Evolutionary conservation across 176 grass and related monocot genomes (phyloP).

Genomic region (Pontederia paniculata): DNA sequence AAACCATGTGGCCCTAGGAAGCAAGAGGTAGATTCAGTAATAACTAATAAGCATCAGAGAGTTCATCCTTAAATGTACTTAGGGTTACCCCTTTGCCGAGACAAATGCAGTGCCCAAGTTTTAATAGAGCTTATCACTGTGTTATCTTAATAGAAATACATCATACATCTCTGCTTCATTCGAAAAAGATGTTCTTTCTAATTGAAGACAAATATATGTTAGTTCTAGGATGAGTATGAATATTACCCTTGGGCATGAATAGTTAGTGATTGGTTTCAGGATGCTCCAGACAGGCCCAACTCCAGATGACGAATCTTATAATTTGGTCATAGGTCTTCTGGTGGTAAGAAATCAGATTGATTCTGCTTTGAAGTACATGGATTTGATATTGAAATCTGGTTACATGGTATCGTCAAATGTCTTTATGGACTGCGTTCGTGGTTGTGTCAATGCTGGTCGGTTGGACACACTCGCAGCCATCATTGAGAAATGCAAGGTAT

Average conservation of each 20-base stretch:
- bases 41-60: no score
- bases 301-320: slow-evolving; percentile 85
- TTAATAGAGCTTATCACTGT: no score
- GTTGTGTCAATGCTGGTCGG: slow-evolving; percentile 52
- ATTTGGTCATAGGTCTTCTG: slow-evolving; percentile 66
- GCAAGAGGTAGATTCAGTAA: no score
- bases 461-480: slow-evolving; percentile 54
- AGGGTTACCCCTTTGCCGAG: no score
- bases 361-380: slow-evolving; percentile 62
- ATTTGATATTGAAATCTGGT: slow-evolving; percentile 56
- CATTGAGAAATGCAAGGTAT: slow-evolving; percentile 98
- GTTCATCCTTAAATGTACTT: no score
- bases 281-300: slow-evolving; percentile 70
- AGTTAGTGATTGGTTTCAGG: slow-evolving; percentile 61
- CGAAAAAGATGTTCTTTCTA: no score
- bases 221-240: no score
- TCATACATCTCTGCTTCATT: no score
- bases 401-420: slow-evolving; percentile 42
- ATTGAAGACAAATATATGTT: no score
- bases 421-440: slow-evolving; percentile 42
- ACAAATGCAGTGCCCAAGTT: no score
- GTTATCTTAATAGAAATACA: no score
- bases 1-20: no score
- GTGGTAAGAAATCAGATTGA: slow-evolving; percentile 42
- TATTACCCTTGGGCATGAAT: slow-evolving; percentile 23